Conservation (phyloP, 257 asterid species). For the Solanum tarijense region DNA sequence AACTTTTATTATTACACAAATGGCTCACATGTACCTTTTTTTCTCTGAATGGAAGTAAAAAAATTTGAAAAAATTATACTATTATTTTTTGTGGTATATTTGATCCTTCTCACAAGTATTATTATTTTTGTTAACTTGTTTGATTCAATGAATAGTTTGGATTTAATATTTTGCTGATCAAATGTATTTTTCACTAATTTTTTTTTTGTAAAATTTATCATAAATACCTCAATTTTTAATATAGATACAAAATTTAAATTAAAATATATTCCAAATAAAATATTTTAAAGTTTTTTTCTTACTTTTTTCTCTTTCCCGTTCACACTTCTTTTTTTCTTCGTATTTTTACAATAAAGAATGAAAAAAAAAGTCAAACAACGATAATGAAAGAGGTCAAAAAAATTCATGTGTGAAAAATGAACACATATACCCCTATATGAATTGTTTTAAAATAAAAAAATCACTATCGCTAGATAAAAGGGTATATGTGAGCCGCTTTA, state of each 20-base stretch:
- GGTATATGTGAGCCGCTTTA: background rate
- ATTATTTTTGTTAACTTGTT: too few relatives aligned
- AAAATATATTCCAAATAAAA: background rate
- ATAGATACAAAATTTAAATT: too few relatives aligned
- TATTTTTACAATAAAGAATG: background rate
- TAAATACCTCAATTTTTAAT: background rate
- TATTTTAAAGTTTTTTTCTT: too few relatives aligned
- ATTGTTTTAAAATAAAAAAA: too few relatives aligned
- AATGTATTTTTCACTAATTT: background rate
- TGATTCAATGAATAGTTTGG: background rate
- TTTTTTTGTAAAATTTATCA: too few relatives aligned
- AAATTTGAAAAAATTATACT: too few relatives aligned
- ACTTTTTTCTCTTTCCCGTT: background rate
- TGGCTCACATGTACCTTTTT: background rate
- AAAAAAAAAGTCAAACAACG: background rate
- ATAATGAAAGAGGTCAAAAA: too few relatives aligned
- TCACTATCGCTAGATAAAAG: background rate
- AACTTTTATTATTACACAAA: too few relatives aligned
- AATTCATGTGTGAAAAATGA: background rate
- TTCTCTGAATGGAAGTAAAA: background rate
- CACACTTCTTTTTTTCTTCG: background rate
- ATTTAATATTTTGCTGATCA: background rate
- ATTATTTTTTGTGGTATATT: background rate
- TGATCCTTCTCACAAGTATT: background rate
- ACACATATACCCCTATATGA: background rate